Conservation (phyloP, 306 rosid species). For the Medicago lupulina region DNA sequence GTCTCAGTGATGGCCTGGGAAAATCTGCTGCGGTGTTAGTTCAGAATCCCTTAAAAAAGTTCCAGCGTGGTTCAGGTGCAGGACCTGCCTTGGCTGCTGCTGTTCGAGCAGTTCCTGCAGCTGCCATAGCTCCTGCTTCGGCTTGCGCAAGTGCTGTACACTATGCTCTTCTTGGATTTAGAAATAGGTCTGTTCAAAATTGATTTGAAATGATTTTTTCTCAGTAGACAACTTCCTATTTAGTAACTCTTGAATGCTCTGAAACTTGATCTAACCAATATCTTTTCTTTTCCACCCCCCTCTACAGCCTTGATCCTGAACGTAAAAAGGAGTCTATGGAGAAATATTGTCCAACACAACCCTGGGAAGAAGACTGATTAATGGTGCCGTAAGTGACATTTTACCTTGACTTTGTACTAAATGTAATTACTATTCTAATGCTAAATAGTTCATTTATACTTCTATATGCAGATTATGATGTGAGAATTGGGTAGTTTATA, state of each 20-base stretch:
- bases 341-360: slow-evolving; percentile 86
- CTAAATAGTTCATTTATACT: slow-evolving; percentile 17
- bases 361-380: slow-evolving; percentile 71
- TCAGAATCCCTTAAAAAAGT: slow-evolving; percentile 81
- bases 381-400: slow-evolving; percentile 46
- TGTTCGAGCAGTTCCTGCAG: slow-evolving; percentile 85
- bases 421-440: slow-evolving; percentile 14
- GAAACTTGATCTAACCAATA: slow-evolving; percentile 35
- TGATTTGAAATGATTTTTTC: slow-evolving; percentile 34
- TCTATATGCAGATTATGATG: slow-evolving; percentile 36
- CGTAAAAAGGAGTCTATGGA: slow-evolving; percentile 93
- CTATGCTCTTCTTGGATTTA: slow-evolving; percentile 85
- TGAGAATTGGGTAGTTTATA: slow-evolving; percentile 27
- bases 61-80: slow-evolving; percentile 91
- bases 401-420: slow-evolving; percentile 28
- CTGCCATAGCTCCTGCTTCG: slow-evolving; percentile 95
- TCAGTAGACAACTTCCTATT: slow-evolving; percentile 19
- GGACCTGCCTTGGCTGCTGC: slow-evolving; percentile 92
- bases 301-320: slow-evolving; percentile 91
- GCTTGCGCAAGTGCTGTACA: slow-evolving; percentile 98
- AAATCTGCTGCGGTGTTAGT: slow-evolving; percentile 96
- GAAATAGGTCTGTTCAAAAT: slow-evolving; percentile 75
- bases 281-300: neutral
- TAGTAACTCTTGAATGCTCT: slow-evolving; percentile 10
- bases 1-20: slow-evolving; percentile 90